A percentile compares a stretch with the other conserved stretches of the same genome.
phyloP scores from a whole-genome alignment of 2,329 filamentous ascomycete genomes.

The Aspergillus latus region DNA sequence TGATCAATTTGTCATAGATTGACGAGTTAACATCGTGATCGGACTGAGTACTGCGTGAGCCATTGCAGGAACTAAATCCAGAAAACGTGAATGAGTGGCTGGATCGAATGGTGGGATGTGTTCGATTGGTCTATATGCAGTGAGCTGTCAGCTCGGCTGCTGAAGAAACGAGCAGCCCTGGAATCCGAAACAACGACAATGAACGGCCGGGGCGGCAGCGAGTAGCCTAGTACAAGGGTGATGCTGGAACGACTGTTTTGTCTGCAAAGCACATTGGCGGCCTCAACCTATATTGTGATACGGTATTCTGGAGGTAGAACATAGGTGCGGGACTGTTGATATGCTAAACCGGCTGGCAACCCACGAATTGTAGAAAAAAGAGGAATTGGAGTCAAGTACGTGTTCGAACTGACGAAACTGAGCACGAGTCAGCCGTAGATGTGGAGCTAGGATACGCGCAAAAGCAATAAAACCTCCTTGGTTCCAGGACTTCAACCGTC shows the following conservation, averaged over 20 bases:
- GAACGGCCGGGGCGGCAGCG: not conserved
- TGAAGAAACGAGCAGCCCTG: not conserved
- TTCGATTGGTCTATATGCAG: not conserved
- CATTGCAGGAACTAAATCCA: not conserved
- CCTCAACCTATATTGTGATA: too few species aligned
- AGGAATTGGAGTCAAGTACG: not conserved
- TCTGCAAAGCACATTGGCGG: not conserved
- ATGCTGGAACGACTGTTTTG: not conserved
- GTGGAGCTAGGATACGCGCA: not conserved
- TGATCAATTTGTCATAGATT: not conserved
- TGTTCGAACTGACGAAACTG: not conserved
- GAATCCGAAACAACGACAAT: not conserved
- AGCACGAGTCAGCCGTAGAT: not conserved
- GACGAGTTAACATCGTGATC: not conserved
- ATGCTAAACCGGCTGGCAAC: not conserved
- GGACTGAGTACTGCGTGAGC: not conserved
- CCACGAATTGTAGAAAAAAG: not conserved
- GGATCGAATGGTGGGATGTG: not conserved
- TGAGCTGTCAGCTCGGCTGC: not conserved
- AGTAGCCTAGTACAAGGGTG: not conserved
- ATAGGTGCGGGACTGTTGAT: not conserved
- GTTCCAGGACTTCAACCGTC: not conserved
- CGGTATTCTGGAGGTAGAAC: not conserved
- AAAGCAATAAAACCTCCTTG: constrained; percentile 1
- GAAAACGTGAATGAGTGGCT: not conserved